These are phyloP conservation scores for Plasmodium adleri DNA, from an alignment of 169 alveolate genomes.

Conservation along the genomic window DNA sequence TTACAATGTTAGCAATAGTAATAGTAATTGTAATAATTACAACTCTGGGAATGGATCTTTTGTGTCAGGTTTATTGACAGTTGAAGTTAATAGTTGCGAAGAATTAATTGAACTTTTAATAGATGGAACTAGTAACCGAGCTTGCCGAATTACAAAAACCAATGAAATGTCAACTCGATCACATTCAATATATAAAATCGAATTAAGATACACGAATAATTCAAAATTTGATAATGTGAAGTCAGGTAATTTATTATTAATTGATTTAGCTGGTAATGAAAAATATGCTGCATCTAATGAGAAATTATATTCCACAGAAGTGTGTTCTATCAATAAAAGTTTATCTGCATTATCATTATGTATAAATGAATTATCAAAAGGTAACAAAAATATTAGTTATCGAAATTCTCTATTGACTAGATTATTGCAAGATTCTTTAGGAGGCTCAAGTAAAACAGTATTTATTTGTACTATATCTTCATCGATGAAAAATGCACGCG, in stretches of 20 bases:
- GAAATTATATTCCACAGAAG: constrained; percentile 80
- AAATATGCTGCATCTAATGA: constrained; percentile 79
- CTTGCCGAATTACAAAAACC: constrained; percentile 86
- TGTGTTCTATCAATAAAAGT: constrained; percentile 84
- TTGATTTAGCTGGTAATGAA: constrained; percentile 81
- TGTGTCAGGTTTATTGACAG: constrained; percentile 78
- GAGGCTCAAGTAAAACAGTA: constrained; percentile 80
- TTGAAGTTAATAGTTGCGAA: constrained; percentile 78
- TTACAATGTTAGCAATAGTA: too few relatives aligned
- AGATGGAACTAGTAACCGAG: constrained; percentile 86
- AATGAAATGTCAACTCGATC: constrained; percentile 88
- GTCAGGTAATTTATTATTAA: constrained; percentile 55
- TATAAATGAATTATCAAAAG: constrained; percentile 81
- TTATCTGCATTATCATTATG: constrained; percentile 82
- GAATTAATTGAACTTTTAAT: constrained; percentile 84
- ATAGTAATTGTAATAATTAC: too few relatives aligned
- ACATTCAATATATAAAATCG: constrained; percentile 88
- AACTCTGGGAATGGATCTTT: background rate
- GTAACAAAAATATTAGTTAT: constrained; percentile 71
- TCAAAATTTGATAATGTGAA: constrained; percentile 35
- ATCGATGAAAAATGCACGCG: constrained; percentile 77
- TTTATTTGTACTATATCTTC: constrained; percentile 85
- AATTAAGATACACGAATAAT: constrained; percentile 50
- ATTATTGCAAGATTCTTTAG: constrained; percentile 79
- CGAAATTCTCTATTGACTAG: constrained; percentile 72